Evolutionary conservation across 257 asterid species (phyloP).

Genomic region (Anisodus tanguticus): DNA sequence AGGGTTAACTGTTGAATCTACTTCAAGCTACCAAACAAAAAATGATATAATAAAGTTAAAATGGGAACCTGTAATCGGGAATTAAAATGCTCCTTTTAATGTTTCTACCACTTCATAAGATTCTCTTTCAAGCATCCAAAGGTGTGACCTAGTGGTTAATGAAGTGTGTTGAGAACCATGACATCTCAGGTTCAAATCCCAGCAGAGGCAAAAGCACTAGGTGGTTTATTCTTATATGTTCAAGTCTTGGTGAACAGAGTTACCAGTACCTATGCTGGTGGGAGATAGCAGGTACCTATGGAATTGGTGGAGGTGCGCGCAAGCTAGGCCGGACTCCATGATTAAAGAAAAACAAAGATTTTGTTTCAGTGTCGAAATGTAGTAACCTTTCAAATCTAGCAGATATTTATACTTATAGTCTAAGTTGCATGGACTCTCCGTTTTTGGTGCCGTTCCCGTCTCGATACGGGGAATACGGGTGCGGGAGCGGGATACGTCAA

Average conservation of each 20-base stretch:
- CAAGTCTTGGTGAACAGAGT: background rate
- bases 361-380: background rate
- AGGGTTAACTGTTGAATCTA: background rate
- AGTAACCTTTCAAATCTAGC: background rate
- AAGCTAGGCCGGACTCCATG: background rate
- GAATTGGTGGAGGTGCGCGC: background rate
- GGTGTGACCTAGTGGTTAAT: background rate
- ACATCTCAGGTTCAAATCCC: background rate
- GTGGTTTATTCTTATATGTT: background rate
- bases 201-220: background rate
- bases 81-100: background rate
- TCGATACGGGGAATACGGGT: too few relatives aligned
- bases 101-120: constrained; percentile 16
- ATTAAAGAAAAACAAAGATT: background rate
- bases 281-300: background rate
- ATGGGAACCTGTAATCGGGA: background rate
- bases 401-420: too few relatives aligned
- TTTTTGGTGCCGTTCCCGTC: too few relatives aligned
- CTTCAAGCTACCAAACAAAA: background rate
- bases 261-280: background rate
- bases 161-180: background rate
- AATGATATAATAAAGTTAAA: background rate
- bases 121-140: background rate
- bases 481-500: too few relatives aligned
- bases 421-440: too few relatives aligned